These are phyloP conservation scores for Collybiopsis confluens DNA, from an alignment of 768 basidiomycete genomes.

Conservation along the genomic window DNA sequence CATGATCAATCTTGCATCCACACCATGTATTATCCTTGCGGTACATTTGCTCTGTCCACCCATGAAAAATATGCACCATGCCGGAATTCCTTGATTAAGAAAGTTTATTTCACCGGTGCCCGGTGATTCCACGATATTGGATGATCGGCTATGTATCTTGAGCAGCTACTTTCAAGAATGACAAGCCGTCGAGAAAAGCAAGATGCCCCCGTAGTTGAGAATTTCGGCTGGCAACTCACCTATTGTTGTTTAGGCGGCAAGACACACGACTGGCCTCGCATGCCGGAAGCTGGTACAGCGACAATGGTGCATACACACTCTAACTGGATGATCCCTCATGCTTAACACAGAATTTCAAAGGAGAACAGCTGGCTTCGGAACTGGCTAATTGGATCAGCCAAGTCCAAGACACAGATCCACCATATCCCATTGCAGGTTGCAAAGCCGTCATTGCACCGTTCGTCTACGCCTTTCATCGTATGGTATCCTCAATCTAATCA, in stretches of 20 bases:
- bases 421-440: constrained; percentile 50
- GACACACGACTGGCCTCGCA: constrained; percentile 62
- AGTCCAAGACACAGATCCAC: constrained; percentile 44
- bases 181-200: background rate
- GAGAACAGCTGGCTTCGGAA: constrained; percentile 51
- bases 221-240: background rate
- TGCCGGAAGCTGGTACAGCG: constrained; percentile 88
- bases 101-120: too few species aligned
- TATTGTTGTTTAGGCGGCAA: background rate
- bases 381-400: constrained; percentile 59
- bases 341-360: constrained; percentile 31
- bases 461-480: constrained; percentile 25
- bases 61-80: constrained; percentile 40
- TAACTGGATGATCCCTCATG: constrained; percentile 13
- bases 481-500: background rate
- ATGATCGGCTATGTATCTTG: background rate
- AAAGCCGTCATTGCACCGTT: constrained; percentile 97
- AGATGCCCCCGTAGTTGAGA: background rate
- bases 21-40: constrained; percentile 44
- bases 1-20: constrained; percentile 30
- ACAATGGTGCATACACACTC: constrained; percentile 42
- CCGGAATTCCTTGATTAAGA: background rate
- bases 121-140: too few species aligned
- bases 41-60: constrained; percentile 43
- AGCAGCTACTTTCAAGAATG: constrained; percentile 4